Base-by-base conservation (phyloP, 805 yeast genomes). In the Clavispora vitiphila region DNA sequence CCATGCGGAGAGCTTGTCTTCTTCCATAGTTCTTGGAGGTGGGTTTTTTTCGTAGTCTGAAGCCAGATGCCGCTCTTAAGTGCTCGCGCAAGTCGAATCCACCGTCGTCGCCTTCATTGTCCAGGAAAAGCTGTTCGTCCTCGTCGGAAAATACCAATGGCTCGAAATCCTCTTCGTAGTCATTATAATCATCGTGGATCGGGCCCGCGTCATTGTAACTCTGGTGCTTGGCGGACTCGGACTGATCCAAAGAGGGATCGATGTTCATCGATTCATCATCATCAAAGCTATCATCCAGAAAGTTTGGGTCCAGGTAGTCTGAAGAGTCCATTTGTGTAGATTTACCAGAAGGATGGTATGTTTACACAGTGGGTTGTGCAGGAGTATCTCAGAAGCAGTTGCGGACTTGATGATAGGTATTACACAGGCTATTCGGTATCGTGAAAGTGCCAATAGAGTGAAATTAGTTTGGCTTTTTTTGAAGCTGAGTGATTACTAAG, bases 21-120 rank as follows among this genome's bases (percentile, higher is more conserved):
- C 66, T 62, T 55, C 69, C 51, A 53, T 58, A 41, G 62, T 72
- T 46, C 58, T 64, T 51, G 56, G 65, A 46, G 22, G 50, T 57
- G 39, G 65, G 63, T 40, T 55, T 53, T 23, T 48, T 52, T 52
- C 72, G 78, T 1, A 70, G 67, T 50, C 71, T 76, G 61, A 83
- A 80, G 49, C 81, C 81, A 35, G 79, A 75, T 0, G 87, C 91
- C 41, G 74, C 81, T 55, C 86, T 68, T 40, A 85, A 67, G 1
- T 83, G 83, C 55, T 83, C 80, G 64, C 76, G 68, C 47, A 83
- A 78, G 45, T 65, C 65, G 49, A 65, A 66, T 30, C 73, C 77
- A 45, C 60, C 62, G 42, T 66, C 71, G 53, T 74, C 60, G 40
- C 63, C 59, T 49, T 67, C 44, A 49, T 62, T 53, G 24, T 58